A percentile compares a stretch with the other conserved stretches of the same genome.
Evolutionary conservation across 2,329 filamentous ascomycete species (phyloP).

Genomic region (Venturia carpophila): DNA sequence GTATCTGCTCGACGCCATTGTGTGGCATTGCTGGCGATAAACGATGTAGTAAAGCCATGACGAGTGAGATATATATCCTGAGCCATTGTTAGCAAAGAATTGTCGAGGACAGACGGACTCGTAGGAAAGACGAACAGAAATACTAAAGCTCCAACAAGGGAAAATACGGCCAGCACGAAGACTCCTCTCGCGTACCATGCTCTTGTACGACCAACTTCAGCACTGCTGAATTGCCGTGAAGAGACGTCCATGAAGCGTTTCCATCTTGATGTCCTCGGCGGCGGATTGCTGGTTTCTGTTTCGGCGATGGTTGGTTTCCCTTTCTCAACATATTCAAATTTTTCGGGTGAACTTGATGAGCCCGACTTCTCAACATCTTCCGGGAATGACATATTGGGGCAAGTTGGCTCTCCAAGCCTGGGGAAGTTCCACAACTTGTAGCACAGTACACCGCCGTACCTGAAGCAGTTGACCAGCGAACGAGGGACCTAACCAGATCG

Average conservation of each 20-base stretch:
- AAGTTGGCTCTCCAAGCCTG: not conserved
- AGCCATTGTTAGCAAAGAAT: not conserved
- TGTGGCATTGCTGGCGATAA: slow-evolving; percentile 23
- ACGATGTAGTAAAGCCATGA: slow-evolving; percentile 22
- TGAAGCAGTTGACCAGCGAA: not conserved
- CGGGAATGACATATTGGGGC: not conserved
- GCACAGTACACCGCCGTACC: not conserved
- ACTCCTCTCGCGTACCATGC: slow-evolving; percentile 10
- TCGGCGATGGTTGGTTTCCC: not conserved
- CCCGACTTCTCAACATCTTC: slow-evolving; percentile 1
- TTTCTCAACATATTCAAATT: not conserved
- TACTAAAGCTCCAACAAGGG: not conserved
- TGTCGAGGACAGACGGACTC: not conserved
- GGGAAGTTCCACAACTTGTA: not conserved
- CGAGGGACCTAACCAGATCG: not conserved
- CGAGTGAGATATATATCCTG: slow-evolving; percentile 26
- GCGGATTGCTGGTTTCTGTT: not conserved
- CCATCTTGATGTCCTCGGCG: not conserved
- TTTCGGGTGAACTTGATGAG: not conserved
- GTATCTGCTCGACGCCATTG: slow-evolving; percentile 26
- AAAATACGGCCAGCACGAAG: slow-evolving; percentile 3
- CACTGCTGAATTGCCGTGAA: not conserved
- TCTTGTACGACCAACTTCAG: slow-evolving; percentile 5
- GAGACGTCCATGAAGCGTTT: slow-evolving; percentile 1
- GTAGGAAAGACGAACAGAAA: not conserved